Conservation (phyloP, 208 protist species). For the Trypanosoma cruzi region DNA sequence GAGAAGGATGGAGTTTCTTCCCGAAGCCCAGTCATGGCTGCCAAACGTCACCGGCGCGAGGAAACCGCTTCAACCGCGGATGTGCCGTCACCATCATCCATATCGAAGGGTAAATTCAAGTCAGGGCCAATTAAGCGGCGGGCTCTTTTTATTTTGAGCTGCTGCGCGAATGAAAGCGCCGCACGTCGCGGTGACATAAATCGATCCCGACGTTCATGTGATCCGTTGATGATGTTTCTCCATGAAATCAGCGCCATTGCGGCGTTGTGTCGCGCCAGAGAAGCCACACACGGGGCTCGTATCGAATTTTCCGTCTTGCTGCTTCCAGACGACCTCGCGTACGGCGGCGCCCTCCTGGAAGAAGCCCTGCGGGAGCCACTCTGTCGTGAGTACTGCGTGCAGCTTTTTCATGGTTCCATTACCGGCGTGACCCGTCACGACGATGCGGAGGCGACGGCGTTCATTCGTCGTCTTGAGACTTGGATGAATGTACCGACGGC, state of each 20-base stretch:
- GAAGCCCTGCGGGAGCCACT: conserved; percentile 44
- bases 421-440: not conserved
- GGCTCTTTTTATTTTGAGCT: conserved; percentile 56
- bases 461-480: conserved; percentile 13
- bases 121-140: conserved; percentile 17
- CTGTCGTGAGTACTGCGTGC: conserved; percentile 51
- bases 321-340: conserved; percentile 71
- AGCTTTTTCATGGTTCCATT: conserved; percentile 36
- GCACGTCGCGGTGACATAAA: not conserved
- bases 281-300: conserved; percentile 11
- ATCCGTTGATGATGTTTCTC: conserved; percentile 55
- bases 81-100: not conserved
- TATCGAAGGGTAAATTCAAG: too few species aligned
- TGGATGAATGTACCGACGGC: conserved; percentile 8
- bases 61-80: too few species aligned
- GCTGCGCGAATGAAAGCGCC: conserved; percentile 35
- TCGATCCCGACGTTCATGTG: conserved; percentile 18
- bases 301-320: conserved; percentile 59
- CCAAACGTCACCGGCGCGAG: conserved; percentile 10
- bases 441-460: conserved; percentile 5
- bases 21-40: not conserved
- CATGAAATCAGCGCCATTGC: conserved; percentile 58
- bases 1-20: conserved; percentile 9
- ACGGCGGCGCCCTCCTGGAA: conserved; percentile 51
- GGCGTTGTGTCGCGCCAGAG: conserved; percentile 43